Base-by-base conservation (phyloP, 2,329 filamentous ascomycete species). In the Stagonosporopsis tanaceti region DNA sequence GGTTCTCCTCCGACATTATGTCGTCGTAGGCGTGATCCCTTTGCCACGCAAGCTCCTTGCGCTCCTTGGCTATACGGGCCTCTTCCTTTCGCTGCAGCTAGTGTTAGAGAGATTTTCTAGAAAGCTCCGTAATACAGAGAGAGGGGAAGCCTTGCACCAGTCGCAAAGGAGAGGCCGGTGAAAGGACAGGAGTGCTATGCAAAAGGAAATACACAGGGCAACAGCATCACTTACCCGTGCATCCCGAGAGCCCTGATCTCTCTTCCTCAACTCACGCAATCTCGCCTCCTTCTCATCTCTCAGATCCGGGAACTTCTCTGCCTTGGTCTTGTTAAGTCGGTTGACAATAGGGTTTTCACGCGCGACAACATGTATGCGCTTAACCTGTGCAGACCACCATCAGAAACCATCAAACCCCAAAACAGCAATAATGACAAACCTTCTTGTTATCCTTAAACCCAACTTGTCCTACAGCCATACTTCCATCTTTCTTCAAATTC, bases 11-110 rank as follows among this genome's bases (percentile, higher is more conserved):
- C 4, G 85, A 87, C 76, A 97, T 93, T 51, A 97, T 78, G 44
- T 97, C 93, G 73, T 98, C 95, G 76, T 99, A 99, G 2, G 93
- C 94, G 78, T 99, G 94, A n/a, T 97, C 93, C 79, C 95, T 95
- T 78, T 96, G 92, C 84, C 88, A 96, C 77, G 96, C 96, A 79
- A 94, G 86, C 77, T 96, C 89, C 77, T 92, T 90, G 63, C 92
- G 85, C 80, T 97, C 92, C 76, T 92, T 89, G 47, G 88, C 85
- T 44, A 93, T 75, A 35, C 82, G 81, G 0, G 86, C 87, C 69
- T 95, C 91, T 75, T 93, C 89, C 74, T 93, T 93, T 78, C 86
- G 89, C 90, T 91, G 51, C 24, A 24, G 9, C 38, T 2, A 5
- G 14, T 17, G 54, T 69, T 15, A 69, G 65, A 25, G 17, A 15